A percentile compares a stretch with the other conserved stretches of the same genome.
Evolutionary conservation across 805 yeast genomes (phyloP).

Genomic region (Wickerhamomyces canadensis): DNA sequence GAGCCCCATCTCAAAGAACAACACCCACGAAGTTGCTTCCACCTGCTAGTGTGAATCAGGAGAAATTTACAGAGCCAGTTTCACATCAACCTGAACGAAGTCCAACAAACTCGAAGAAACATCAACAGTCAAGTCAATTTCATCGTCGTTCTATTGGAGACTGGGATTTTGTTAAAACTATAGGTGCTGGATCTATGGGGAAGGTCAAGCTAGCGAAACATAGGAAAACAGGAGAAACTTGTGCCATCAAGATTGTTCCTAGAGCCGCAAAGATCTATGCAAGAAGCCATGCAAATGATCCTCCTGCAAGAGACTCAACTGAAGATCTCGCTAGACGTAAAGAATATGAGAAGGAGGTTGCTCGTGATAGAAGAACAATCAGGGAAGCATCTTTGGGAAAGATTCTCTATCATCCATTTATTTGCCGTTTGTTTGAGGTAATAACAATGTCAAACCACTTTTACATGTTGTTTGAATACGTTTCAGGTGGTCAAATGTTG

Average conservation of each 20-base stretch:
- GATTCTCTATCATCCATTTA: slow-evolving; percentile 84
- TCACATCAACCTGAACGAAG: slow-evolving; percentile 4
- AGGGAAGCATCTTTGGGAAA: slow-evolving; percentile 95
- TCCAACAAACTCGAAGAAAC: slow-evolving; percentile 17
- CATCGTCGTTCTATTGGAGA: slow-evolving; percentile 91
- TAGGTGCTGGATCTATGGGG: slow-evolving; percentile 99
- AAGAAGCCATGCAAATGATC: slow-evolving; percentile 63
- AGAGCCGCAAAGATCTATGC: slow-evolving; percentile 77
- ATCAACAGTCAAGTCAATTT: slow-evolving; percentile 32
- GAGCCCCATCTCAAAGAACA: background rate
- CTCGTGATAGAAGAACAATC: slow-evolving; percentile 86
- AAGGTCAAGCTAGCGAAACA: slow-evolving; percentile 93
- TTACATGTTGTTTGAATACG: slow-evolving; percentile 94
- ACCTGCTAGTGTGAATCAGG: slow-evolving; percentile 14
- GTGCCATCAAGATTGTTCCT: slow-evolving; percentile 91
- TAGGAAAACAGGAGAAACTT: slow-evolving; percentile 70
- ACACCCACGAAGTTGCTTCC: slow-evolving; percentile 14
- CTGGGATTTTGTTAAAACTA: slow-evolving; percentile 92
- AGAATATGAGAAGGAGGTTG: slow-evolving; percentile 75
- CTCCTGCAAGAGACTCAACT: slow-evolving; percentile 55
- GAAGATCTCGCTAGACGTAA: slow-evolving; percentile 58
- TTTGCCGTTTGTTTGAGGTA: slow-evolving; percentile 88
- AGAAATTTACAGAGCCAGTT: slow-evolving; percentile 5
- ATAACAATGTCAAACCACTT: slow-evolving; percentile 95
- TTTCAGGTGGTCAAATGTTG: slow-evolving; percentile 95